Conservation (phyloP, 768 basidiomycete species). For the Tephrocybe sp. region DNA sequence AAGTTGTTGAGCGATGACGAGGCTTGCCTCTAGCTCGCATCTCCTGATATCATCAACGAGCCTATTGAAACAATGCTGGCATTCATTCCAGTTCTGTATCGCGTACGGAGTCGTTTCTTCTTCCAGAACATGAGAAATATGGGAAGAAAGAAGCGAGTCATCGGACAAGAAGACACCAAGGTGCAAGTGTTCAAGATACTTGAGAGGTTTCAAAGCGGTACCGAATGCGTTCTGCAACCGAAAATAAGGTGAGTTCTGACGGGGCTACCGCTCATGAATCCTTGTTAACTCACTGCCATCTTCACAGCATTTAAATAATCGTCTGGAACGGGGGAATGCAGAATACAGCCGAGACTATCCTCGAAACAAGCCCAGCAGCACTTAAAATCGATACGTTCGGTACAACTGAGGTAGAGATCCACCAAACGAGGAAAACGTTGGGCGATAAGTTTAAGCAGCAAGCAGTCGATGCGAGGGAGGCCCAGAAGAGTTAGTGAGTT, state of each 20-base stretch:
- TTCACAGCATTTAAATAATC: constrained; percentile 38
- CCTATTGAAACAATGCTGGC: constrained; percentile 31
- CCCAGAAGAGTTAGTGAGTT: constrained; percentile 49
- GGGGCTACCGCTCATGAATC: background rate
- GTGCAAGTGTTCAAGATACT: constrained; percentile 47
- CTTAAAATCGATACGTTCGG: constrained; percentile 53
- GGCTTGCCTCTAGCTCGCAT: constrained; percentile 48
- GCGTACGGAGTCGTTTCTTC: constrained; percentile 21
- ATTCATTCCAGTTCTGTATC: constrained; percentile 33
- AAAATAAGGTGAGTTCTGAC: background rate
- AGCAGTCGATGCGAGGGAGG: constrained; percentile 57
- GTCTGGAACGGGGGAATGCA: constrained; percentile 66
- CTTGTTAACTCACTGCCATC: constrained; percentile 49
- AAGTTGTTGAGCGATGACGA: constrained; percentile 43
- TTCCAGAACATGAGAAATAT: constrained; percentile 42
- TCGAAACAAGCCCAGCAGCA: constrained; percentile 70
- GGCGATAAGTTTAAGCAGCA: constrained; percentile 48
- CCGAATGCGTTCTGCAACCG: constrained; percentile 40
- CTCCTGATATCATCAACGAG: constrained; percentile 31
- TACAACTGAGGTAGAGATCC: constrained; percentile 56
- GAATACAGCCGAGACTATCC: constrained; percentile 50
- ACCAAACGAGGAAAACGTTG: constrained; percentile 42
- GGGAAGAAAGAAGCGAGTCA: constrained; percentile 45
- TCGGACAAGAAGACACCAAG: constrained; percentile 67
- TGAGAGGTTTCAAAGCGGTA: constrained; percentile 44